Evolutionary conservation across 495 filamentous ascomycete genomes (phyloP).

Genomic region (Neurospora discreta): DNA sequence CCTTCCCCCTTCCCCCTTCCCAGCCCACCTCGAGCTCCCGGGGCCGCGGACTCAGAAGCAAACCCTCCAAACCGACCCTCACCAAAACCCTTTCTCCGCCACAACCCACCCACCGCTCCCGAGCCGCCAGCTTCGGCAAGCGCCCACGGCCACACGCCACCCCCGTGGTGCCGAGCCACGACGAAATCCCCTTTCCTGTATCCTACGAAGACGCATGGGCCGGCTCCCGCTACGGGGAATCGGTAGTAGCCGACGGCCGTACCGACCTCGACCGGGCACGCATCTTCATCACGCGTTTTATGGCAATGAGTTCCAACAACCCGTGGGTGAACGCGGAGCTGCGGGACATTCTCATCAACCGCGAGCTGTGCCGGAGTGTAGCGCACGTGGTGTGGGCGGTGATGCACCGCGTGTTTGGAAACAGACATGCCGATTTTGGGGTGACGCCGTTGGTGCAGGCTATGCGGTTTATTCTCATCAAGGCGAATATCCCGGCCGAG

Average conservation of each 20-base stretch:
- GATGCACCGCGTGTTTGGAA: slow-evolving; percentile 17
- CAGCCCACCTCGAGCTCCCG: neutral
- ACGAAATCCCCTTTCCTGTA: slow-evolving; percentile 18
- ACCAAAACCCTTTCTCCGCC: neutral
- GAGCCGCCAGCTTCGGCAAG: neutral
- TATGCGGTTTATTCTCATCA: slow-evolving; percentile 27
- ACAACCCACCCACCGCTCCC: neutral
- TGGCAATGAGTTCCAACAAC: slow-evolving; percentile 18
- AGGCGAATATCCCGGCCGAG: slow-evolving; percentile 16
- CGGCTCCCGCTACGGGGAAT: slow-evolving; percentile 2
- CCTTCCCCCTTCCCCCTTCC: neutral
- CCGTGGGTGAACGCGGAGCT: slow-evolving; percentile 8
- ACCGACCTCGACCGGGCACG: slow-evolving; percentile 21
- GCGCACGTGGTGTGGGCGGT: slow-evolving; percentile 18
- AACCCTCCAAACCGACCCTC: neutral
- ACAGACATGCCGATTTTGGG: slow-evolving; percentile 21
- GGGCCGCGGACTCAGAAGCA: neutral
- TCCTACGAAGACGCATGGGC: slow-evolving; percentile 25
- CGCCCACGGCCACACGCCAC: neutral
- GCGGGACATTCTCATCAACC: slow-evolving; percentile 16
- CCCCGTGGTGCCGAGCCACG: neutral
- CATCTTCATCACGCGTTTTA: slow-evolving; percentile 22
- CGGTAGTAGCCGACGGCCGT: neutral
- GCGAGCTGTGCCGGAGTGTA: slow-evolving; percentile 9
- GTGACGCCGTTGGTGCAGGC: slow-evolving; percentile 23